Conservation (phyloP, 176 grass and related monocot species). For the Triticum monococcum region DNA sequence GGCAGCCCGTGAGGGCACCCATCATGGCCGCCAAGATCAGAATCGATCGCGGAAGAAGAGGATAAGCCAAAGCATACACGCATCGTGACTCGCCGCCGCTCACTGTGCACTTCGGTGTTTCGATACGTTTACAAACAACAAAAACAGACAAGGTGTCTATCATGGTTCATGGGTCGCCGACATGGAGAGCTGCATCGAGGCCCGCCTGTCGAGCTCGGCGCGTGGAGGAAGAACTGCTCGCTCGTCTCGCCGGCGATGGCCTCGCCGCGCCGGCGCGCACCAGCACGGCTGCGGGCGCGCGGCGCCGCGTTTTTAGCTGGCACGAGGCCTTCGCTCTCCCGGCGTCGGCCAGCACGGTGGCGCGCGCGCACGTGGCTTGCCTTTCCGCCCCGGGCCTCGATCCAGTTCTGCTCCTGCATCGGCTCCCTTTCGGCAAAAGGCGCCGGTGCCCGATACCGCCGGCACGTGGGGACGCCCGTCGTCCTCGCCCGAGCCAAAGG, state of each 20-base stretch:
- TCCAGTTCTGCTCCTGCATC: background rate
- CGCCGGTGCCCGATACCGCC: background rate
- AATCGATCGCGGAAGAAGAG: background rate
- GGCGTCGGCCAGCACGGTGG: no score
- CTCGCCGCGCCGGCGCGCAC: background rate
- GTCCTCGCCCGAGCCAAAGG: background rate
- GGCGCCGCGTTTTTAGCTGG: background rate
- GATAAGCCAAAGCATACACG: background rate
- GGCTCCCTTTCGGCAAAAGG: background rate
- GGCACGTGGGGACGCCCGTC: background rate
- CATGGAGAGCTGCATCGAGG: background rate
- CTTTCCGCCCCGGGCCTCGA: background rate
- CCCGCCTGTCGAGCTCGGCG: no score
- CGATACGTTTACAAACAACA: background rate
- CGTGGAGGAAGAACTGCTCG: background rate
- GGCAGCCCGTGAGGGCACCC: slow-evolving; percentile 16
- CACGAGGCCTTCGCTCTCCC: background rate
- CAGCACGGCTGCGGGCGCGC: background rate
- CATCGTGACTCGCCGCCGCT: background rate
- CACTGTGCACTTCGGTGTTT: background rate
- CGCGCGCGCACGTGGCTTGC: background rate
- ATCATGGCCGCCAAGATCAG: slow-evolving; percentile 33
- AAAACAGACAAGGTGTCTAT: background rate
- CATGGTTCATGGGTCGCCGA: background rate
- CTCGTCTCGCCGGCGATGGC: background rate